Percentiles rank a stretch among this genome's conserved stretches.
Conservation (phyloP, 169 alveolate species). For the Amoebophrya sp. region DNA sequence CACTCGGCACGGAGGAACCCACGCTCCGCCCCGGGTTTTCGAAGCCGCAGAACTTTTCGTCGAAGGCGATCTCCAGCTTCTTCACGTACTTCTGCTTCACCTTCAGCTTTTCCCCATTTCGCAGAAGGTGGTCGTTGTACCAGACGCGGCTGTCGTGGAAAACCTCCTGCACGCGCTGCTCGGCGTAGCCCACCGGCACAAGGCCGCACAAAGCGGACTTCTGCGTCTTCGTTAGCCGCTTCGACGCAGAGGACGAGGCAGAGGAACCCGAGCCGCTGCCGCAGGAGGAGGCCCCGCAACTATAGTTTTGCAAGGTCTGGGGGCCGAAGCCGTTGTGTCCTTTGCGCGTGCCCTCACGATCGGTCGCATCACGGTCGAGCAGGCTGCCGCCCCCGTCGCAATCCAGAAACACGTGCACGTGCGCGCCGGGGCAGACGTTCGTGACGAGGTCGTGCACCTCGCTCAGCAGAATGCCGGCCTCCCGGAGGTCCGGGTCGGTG, state of each 20-base stretch:
- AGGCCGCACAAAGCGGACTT: neutral
- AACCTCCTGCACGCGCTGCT: neutral
- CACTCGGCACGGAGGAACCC: too few relatives aligned
- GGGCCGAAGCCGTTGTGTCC: too few relatives aligned
- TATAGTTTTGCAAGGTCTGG: too few relatives aligned
- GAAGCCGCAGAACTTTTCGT: too few relatives aligned
- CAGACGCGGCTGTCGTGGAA: neutral
- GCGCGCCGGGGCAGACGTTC: slow-evolving; percentile 35
- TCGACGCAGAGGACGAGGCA: too few relatives aligned
- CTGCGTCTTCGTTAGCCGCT: too few relatives aligned
- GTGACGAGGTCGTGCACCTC: neutral
- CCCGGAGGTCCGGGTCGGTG: slow-evolving; percentile 53
- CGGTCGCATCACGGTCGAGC: too few relatives aligned
- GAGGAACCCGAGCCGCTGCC: too few relatives aligned
- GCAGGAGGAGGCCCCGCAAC: too few relatives aligned
- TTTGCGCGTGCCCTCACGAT: too few relatives aligned
- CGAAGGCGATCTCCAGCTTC: too few relatives aligned
- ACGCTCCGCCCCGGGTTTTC: too few relatives aligned
- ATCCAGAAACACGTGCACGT: slow-evolving; percentile 52
- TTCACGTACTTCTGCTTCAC: neutral
- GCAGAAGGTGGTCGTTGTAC: neutral
- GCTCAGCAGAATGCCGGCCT: slow-evolving; percentile 43
- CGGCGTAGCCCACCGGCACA: neutral
- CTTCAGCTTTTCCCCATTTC: neutral
- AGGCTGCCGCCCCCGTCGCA: slow-evolving; percentile 59